Conservation (phyloP, 2,329 filamentous ascomycete species). For the Arthrobotrys sinensis region DNA sequence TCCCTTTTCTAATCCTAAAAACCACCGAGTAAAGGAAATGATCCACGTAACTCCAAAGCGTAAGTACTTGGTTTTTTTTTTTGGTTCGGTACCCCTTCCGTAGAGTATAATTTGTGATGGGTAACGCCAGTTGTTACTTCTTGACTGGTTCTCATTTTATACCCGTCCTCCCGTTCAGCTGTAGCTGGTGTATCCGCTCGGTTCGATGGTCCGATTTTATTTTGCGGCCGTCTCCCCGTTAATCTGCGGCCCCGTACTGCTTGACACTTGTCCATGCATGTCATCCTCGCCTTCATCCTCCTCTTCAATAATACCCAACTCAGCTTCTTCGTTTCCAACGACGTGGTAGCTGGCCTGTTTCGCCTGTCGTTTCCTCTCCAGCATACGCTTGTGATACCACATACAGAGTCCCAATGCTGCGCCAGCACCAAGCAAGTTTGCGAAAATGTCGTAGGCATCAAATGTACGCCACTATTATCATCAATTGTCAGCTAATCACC, state of each 20-base stretch:
- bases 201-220: slow-evolving; percentile 5
- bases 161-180: not conserved
- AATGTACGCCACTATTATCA: slow-evolving; percentile 71
- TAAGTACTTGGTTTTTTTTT: not conserved
- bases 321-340: slow-evolving; percentile 62
- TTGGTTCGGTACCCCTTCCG: not conserved
- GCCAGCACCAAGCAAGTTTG: slow-evolving; percentile 86
- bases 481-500: slow-evolving; percentile 3
- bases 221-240: slow-evolving; percentile 50
- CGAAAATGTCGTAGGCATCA: slow-evolving; percentile 87
- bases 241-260: slow-evolving; percentile 56
- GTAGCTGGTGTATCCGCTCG: not conserved
- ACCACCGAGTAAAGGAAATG: slow-evolving; percentile 3
- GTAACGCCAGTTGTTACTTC: not conserved
- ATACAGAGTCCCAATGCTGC: slow-evolving; percentile 80
- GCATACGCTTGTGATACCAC: slow-evolving; percentile 96
- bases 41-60: slow-evolving; percentile 7
- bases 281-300: slow-evolving; percentile 61
- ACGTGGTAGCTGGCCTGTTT: slow-evolving; percentile 62
- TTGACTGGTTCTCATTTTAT: not conserved
- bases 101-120: not conserved
- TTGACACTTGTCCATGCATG: slow-evolving; percentile 41
- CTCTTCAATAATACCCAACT: slow-evolving; percentile 59
- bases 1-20: not conserved
- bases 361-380: slow-evolving; percentile 78